Evolutionary conservation across 805 yeast genomes (phyloP).

Genomic region (Cyberlindnera maclurae): DNA sequence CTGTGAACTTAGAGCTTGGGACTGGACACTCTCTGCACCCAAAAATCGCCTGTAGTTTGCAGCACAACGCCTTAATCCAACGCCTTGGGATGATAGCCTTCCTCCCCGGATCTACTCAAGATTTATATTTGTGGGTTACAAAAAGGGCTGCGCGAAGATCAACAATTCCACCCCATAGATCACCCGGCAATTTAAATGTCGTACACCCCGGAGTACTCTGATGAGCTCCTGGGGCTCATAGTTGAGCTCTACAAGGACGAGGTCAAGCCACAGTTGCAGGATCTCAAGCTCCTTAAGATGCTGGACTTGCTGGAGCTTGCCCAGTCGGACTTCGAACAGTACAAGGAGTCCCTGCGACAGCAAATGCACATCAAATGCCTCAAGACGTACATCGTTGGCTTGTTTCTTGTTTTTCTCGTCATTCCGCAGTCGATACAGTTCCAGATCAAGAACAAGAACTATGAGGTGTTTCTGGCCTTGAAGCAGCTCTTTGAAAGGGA

Average conservation of each 20-base stretch:
- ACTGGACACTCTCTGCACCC: too few relatives aligned
- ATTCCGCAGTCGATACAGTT: constrained; percentile 35
- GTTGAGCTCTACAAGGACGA: constrained; percentile 28
- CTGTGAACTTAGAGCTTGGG: too few relatives aligned
- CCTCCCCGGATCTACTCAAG: too few relatives aligned
- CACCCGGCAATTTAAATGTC: neutral
- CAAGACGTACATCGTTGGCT: constrained; percentile 29
- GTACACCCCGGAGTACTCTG: constrained; percentile 35
- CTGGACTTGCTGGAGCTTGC: constrained; percentile 32
- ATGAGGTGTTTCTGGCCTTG: constrained; percentile 29
- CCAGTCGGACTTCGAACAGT: constrained; percentile 28
- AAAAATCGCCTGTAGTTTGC: too few relatives aligned
- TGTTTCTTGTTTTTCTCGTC: constrained; percentile 29
- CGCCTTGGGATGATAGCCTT: too few relatives aligned
- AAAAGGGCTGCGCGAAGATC: too few relatives aligned
- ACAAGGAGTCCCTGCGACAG: constrained; percentile 15
- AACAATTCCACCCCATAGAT: too few relatives aligned
- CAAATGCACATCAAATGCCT: constrained; percentile 24
- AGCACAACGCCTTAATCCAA: too few relatives aligned
- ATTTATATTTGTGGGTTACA: too few relatives aligned
- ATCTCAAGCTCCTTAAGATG: constrained; percentile 28
- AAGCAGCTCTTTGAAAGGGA: constrained; percentile 30
- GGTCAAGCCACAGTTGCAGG: constrained; percentile 25
- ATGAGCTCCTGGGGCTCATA: constrained; percentile 26
- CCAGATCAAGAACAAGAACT: constrained; percentile 33